Evolutionary conservation across 768 basidiomycete genomes (phyloP), one percentile per base, ranked within the genome.

Genomic region (Lyophyllum shimeji): DNA sequence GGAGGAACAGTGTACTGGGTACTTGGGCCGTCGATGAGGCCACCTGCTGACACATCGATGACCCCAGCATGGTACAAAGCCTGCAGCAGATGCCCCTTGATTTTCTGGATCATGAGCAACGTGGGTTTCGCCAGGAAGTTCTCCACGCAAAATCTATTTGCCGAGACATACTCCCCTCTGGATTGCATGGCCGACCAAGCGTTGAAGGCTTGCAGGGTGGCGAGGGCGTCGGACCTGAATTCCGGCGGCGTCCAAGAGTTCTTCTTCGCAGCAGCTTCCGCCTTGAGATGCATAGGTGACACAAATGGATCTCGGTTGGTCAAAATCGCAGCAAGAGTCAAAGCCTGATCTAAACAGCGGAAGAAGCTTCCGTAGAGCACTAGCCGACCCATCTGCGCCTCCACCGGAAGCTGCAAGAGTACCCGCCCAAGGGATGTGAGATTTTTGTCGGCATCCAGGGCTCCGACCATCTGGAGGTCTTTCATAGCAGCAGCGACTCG

Each of bases 101-200:
- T 82, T 72, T 89, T 90, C 61, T 88, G 82, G 48, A 97, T 89
- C 68, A 86, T 76, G 18, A 93, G 71, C 48, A 97, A 71, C 0
- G 90, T 92, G n/a, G 90, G 85, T 66, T 90, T 93, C 24, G 87
- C 84, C 52, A 97, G 77, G 78, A 96, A 97, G 69, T 96, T 97
- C 33, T 93, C 87, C 39, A 72, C 66, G 69, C 87, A 89, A 71
- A 96, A 96, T 27, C 80, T 71, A 67, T 89, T 89, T 23, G 92
- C 93, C 2, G 76, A 67, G 23, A 68, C 64, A 64, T 85, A 88
- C 21, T 89, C 80, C 29, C 89, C 85, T 27, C 74, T 74, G 21
- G 80, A 81, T 60, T 93, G 87, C 69, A 91, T 67, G 13, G 73
- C 74, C 77, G 83, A 84, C 95, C 95, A 97, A 0, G 76, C 78